Evolutionary conservation across 2,329 filamentous ascomycete genomes (phyloP).

Genomic region (Zasmidium angulare): DNA sequence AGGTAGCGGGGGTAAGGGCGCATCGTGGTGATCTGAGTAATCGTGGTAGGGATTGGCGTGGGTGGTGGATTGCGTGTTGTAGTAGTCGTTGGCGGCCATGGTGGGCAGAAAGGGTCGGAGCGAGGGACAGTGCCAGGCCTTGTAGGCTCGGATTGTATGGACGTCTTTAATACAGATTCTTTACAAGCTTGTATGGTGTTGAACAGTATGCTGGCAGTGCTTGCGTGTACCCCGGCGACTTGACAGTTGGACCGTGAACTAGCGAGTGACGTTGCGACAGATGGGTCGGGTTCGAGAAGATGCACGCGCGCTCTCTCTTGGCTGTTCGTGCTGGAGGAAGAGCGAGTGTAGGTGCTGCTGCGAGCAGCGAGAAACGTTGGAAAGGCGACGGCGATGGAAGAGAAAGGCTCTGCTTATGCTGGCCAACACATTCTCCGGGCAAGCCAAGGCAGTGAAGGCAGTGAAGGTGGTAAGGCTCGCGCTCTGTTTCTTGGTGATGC

Average conservation of each 20-base stretch:
- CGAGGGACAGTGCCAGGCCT: neutral
- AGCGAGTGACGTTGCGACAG: neutral
- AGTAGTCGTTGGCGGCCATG: conserved; percentile 50
- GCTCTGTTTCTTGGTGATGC: too few relatives aligned
- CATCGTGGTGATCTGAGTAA: conserved; percentile 47
- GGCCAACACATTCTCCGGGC: too few relatives aligned
- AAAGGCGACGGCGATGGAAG: neutral
- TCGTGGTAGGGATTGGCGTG: conserved; percentile 41
- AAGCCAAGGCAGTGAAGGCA: too few relatives aligned
- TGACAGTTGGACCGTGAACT: neutral
- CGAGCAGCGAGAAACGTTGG: neutral
- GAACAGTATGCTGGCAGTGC: neutral
- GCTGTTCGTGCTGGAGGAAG: neutral
- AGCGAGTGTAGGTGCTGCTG: neutral
- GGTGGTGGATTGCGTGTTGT: conserved; percentile 41
- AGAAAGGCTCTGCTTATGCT: too few relatives aligned
- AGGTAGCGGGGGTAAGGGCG: conserved; percentile 34
- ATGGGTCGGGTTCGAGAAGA: neutral
- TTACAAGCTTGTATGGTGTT: too few relatives aligned
- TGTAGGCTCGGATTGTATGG: neutral
- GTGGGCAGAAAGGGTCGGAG: neutral
- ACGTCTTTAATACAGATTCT: too few relatives aligned
- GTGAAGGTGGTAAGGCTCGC: too few relatives aligned
- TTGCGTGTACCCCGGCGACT: neutral
- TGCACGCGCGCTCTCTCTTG: neutral